Evolutionary conservation across 306 rosid species (phyloP).

Genomic region (Citrullus colocynthis): DNA sequence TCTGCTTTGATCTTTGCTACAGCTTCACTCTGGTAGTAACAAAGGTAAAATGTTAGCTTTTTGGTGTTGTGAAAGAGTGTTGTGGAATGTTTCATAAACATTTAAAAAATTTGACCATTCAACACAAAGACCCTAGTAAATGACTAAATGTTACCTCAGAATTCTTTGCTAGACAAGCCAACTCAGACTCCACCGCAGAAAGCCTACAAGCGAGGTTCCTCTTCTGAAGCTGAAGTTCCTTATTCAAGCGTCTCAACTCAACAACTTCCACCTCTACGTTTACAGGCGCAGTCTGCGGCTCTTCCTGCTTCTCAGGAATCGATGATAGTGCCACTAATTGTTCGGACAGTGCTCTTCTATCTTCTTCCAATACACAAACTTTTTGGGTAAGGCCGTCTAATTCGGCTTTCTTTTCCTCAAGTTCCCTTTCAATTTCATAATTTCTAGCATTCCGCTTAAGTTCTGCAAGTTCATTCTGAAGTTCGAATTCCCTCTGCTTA

Average conservation of each 20-base stretch:
- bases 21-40: conserved; percentile 44
- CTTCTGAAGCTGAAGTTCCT: conserved; percentile 90
- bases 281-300: conserved; percentile 12
- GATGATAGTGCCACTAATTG: conserved; percentile 29
- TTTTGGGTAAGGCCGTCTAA: conserved; percentile 39
- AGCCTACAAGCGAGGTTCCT: conserved; percentile 68
- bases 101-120: background rate
- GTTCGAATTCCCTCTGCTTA: conserved; percentile 63
- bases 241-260: conserved; percentile 75
- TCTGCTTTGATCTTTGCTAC: conserved; percentile 80
- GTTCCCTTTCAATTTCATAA: conserved; percentile 31
- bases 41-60: background rate
- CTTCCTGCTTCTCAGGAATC: conserved; percentile 31
- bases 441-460: conserved; percentile 31
- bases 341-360: conserved; percentile 35
- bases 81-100: background rate
- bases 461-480: conserved; percentile 65
- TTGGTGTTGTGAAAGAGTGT: too few relatives aligned
- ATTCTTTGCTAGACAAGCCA: conserved; percentile 39
- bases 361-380: conserved; percentile 47
- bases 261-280: conserved; percentile 73
- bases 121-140: background rate
- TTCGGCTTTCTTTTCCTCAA: conserved; percentile 31
- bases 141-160: conserved; percentile 39
- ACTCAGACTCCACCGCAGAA: conserved; percentile 50